These are phyloP conservation scores for Yarrowia yakushimensis DNA, from an alignment of 805 yeast genomes.

Conservation along the genomic window DNA sequence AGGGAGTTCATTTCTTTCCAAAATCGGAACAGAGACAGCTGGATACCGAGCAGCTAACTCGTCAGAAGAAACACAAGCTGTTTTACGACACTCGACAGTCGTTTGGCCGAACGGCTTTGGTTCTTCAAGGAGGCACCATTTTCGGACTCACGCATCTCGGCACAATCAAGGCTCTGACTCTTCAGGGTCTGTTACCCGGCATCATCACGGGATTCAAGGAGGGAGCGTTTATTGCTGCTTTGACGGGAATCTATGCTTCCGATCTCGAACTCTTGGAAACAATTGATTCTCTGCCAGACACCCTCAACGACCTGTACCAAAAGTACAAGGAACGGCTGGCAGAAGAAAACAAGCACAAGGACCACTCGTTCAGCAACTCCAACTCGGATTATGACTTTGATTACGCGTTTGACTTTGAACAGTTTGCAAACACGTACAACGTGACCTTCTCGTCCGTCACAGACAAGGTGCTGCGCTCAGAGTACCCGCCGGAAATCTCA, in stretches of 20 bases:
- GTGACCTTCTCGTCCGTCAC: slow-evolving; percentile 48
- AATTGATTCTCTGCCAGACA: slow-evolving; percentile 35
- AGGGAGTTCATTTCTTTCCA: slow-evolving; percentile 19
- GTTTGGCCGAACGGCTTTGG: slow-evolving; percentile 84
- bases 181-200: slow-evolving; percentile 71
- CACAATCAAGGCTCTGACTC: slow-evolving; percentile 77
- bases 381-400: slow-evolving; percentile 31
- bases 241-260: slow-evolving; percentile 64
- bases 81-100: slow-evolving; percentile 85
- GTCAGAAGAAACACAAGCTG: slow-evolving; percentile 63
- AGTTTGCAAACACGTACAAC: slow-evolving; percentile 29
- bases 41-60: slow-evolving; percentile 29
- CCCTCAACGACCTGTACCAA: not conserved
- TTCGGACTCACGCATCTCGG: slow-evolving; percentile 95
- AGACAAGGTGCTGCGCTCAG: slow-evolving; percentile 71
- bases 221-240: slow-evolving; percentile 88
- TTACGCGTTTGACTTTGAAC: slow-evolving; percentile 21
- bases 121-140: slow-evolving; percentile 90
- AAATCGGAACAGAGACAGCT: slow-evolving; percentile 34
- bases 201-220: slow-evolving; percentile 89
- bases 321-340: slow-evolving; percentile 2
- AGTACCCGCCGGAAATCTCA: slow-evolving; percentile 82
- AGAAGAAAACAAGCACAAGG: slow-evolving; percentile 19
- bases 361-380: slow-evolving; percentile 41
- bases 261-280: slow-evolving; percentile 57